Evolutionary conservation across 495 filamentous ascomycete genomes (phyloP).

Genomic region (Trichocladium antarcticum): DNA sequence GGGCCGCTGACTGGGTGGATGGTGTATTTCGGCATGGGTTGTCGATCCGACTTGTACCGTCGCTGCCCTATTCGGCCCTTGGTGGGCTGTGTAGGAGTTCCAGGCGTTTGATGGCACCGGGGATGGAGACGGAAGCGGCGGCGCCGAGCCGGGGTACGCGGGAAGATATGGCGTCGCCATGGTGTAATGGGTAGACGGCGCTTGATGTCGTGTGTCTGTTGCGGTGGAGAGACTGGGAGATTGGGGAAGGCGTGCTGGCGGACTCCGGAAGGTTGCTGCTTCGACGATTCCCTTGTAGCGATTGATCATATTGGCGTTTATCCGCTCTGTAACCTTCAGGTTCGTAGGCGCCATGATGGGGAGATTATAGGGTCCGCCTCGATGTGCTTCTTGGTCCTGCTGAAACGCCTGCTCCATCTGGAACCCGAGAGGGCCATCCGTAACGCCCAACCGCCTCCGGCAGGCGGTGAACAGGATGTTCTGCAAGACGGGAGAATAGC

Average conservation of each 20-base stretch:
- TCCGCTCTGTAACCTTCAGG: constrained; percentile 3
- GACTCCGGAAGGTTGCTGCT: neutral
- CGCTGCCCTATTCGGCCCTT: neutral
- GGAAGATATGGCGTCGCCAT: neutral
- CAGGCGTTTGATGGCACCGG: neutral
- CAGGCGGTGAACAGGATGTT: constrained; percentile 49
- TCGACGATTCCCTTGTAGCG: constrained; percentile 1
- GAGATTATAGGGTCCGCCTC: neutral
- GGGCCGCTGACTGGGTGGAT: neutral
- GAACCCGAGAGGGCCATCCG: constrained; percentile 17
- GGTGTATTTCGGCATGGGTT: neutral
- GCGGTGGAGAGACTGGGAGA: neutral
- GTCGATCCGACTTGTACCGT: neutral
- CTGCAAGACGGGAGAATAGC: constrained; percentile 47
- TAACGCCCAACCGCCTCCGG: constrained; percentile 29
- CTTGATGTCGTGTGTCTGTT: constrained; percentile 1
- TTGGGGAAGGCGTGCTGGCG: neutral
- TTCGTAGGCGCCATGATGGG: neutral
- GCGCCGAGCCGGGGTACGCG: neutral
- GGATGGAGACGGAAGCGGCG: neutral
- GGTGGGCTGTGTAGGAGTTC: neutral
- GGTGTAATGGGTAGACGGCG: neutral
- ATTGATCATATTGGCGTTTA: constrained; percentile 4
- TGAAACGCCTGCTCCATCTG: constrained; percentile 31
- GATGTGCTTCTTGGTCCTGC: constrained; percentile 22